phyloP scores from a whole-genome alignment of 1,139 yeast species.

The Taphrina confusa region DNA sequence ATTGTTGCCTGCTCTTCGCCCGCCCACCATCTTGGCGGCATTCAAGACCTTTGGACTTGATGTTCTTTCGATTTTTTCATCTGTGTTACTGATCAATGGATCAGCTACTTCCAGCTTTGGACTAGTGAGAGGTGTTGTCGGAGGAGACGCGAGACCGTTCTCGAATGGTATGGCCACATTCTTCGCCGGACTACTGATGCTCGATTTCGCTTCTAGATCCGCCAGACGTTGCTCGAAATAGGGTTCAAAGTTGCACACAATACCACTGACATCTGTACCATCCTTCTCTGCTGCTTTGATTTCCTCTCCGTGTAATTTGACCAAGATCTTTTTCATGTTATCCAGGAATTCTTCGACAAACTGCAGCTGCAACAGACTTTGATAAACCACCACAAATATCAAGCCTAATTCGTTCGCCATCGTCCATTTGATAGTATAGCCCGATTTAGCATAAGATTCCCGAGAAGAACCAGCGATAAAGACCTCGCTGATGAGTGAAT shows the following conservation, averaged over 20 bases:
- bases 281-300: constrained; percentile 40
- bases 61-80: background rate
- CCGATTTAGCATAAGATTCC: constrained; percentile 42
- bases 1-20: constrained; percentile 21
- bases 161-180: background rate
- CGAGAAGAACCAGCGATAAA: constrained; percentile 49
- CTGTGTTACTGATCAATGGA: background rate
- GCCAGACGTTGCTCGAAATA: constrained; percentile 46
- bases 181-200: background rate
- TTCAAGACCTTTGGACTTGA: constrained; percentile 8
- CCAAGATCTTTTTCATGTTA: constrained; percentile 46
- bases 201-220: constrained; percentile 41
- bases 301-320: constrained; percentile 44
- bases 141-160: constrained; percentile 13
- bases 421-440: constrained; percentile 49
- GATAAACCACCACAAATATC: constrained; percentile 44
- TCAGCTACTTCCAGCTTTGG: constrained; percentile 1
- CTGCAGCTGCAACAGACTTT: constrained; percentile 46
- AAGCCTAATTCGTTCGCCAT: constrained; percentile 46
- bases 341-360: constrained; percentile 47
- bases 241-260: constrained; percentile 44
- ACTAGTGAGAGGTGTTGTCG: constrained; percentile 2
- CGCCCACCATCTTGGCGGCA: constrained; percentile 23
- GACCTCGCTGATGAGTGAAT: constrained; percentile 55
- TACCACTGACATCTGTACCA: constrained; percentile 40